Conservation (phyloP, 257 asterid genomes). For the Solanum sitiens region DNA sequence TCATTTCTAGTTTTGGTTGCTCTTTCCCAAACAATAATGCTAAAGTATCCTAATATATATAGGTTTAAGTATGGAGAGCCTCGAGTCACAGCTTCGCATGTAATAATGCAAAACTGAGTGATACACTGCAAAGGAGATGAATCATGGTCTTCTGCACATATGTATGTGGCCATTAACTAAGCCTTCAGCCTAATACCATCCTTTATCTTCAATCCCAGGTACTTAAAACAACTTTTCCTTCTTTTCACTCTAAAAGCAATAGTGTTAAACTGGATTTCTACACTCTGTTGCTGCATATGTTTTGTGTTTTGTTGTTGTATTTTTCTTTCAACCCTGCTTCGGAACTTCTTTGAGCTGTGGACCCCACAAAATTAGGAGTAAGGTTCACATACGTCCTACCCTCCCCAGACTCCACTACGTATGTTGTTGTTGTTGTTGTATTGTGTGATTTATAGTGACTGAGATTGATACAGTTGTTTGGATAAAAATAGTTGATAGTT, state of each 20-base stretch:
- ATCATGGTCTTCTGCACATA: not conserved
- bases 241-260: not conserved
- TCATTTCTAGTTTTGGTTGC: not conserved
- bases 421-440: not conserved
- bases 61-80: not conserved
- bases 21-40: not conserved
- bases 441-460: not conserved
- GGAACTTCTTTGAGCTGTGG: not conserved
- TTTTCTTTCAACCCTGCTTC: not conserved
- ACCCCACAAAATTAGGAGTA: not conserved
- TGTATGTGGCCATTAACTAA: not conserved
- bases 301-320: not conserved
- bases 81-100: not conserved
- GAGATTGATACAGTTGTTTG: not conserved
- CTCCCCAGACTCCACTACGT: not conserved
- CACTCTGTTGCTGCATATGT: not conserved
- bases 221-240: not conserved
- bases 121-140: not conserved
- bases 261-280: not conserved
- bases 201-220: not conserved
- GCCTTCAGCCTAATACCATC: not conserved
- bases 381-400: not conserved
- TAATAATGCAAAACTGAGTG: not conserved
- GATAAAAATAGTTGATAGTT: not conserved
- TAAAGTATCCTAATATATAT: not conserved